Conservation (phyloP, 139 green algal species). For the Yamagishiella unicocca region DNA sequence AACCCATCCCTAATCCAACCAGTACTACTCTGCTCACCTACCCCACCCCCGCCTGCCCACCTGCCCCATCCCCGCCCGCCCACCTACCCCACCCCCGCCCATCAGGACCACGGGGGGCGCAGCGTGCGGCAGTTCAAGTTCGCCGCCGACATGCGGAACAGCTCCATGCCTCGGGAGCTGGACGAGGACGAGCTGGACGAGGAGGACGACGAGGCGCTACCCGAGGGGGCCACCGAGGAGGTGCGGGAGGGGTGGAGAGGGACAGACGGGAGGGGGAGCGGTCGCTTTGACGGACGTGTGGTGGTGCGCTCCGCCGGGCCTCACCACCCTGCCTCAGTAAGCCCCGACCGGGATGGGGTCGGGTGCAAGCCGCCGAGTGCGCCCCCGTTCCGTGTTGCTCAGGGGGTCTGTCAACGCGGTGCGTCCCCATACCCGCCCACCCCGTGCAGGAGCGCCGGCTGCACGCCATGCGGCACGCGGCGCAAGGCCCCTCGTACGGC, state of each 20-base stretch:
- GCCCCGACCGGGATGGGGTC: too few species aligned
- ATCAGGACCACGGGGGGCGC: background rate
- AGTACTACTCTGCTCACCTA: background rate
- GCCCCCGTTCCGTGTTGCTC: too few species aligned
- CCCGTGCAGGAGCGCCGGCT: slow-evolving; percentile 20
- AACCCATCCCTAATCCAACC: too few species aligned
- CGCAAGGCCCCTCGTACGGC: background rate
- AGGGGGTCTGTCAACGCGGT: too few species aligned
- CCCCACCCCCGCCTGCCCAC: background rate
- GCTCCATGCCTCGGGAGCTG: slow-evolving; percentile 6
- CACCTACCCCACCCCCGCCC: background rate
- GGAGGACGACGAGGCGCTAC: background rate
- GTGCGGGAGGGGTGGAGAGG: background rate
- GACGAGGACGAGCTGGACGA: slow-evolving; percentile 5
- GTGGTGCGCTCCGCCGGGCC: too few species aligned
- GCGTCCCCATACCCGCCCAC: too few species aligned
- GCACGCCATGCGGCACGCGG: background rate
- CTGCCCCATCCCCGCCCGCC: background rate
- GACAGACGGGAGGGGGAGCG: background rate
- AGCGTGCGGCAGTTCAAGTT: slow-evolving; percentile 36
- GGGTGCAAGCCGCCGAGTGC: too few species aligned
- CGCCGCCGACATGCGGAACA: background rate
- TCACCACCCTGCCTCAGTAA: too few species aligned
- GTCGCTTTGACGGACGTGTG: too few species aligned
- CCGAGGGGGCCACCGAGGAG: slow-evolving; percentile 14